Evolutionary conservation across 179 eudicot genomes (phyloP), one percentile per base, ranked within the genome.

Genomic region (Camellia oleifera): DNA sequence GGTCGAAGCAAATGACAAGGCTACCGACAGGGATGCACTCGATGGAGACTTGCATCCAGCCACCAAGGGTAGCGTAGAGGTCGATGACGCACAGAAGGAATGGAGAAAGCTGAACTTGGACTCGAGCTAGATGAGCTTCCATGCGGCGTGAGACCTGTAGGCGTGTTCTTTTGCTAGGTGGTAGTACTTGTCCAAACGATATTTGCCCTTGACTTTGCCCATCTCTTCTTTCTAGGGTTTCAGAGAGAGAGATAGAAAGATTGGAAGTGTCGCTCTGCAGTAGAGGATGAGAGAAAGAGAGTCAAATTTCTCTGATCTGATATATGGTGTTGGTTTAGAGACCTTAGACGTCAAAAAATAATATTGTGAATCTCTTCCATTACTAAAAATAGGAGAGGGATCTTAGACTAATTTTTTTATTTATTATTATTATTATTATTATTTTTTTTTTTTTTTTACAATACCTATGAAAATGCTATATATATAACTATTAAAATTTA

Each of bases 21-120:
- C 92, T 84, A 8, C 94, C 97, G 48, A 91, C 96, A 0, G 96
- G 97, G 2, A 86, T 90, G 0, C 87, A 82, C 61, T 87, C 85
- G 4, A 93, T 93, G 12, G 88, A 86, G 2, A 90, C 96, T 62
- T 94, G 98, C 96, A 93, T 91, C 97, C 96, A 94, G 0, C 97
- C 95, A 40, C 98, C 98, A 3, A 97, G 98, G 11, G 98, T 97
- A 69, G 98, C 98, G 72, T 97, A 94, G 57, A 94, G 95, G 71
- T 94, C 97, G 77, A 94, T 95, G 8, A 91, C 90, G 90, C 80
- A 26, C 84, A 89, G 0, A 97, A 80, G 2, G 95, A 82, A 44
- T 87, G 90, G 78, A 94, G 95, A 81, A 94, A 81, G 18, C 74
- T 54, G 94, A 48, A 91, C 72, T 92, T 94, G 76, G 95, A 75